These are phyloP conservation scores for Tilletia indica DNA, from an alignment of 1,284 basidiomycete species.

Conservation along the genomic window DNA sequence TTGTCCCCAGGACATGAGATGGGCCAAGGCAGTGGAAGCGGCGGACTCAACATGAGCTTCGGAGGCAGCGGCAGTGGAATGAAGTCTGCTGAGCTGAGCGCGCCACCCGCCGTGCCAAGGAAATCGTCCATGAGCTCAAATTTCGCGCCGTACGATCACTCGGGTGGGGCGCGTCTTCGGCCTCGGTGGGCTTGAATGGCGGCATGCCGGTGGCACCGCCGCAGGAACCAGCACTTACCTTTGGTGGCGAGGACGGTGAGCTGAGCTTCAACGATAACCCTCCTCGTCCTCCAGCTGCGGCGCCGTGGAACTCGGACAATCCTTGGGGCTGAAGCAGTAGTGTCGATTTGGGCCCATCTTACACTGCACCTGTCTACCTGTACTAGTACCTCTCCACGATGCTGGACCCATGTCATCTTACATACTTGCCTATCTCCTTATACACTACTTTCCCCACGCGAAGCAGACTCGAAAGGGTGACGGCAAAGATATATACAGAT, in stretches of 20 bases:
- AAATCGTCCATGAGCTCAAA: background rate
- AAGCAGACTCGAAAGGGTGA: no score
- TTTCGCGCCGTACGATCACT: no score
- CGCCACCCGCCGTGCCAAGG: background rate
- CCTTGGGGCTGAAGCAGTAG: slow-evolving; percentile 2
- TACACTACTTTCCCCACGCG: no score
- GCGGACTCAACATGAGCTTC: no score
- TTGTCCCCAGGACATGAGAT: no score
- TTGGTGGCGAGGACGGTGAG: slow-evolving; percentile 18
- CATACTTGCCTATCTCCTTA: no score
- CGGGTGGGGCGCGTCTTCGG: no score
- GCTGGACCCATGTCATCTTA: no score
- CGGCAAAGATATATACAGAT: no score
- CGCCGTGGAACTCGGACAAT: slow-evolving; percentile 5
- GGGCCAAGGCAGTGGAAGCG: no score
- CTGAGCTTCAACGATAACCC: background rate
- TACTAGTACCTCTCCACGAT: no score
- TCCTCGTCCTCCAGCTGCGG: background rate
- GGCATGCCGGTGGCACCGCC: background rate
- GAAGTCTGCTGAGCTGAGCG: background rate
- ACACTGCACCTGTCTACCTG: background rate
- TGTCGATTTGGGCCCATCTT: background rate
- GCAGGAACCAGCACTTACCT: slow-evolving; percentile 4
- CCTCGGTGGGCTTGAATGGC: no score
- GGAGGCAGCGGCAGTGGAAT: background rate